These are phyloP conservation scores for Poterioochromonas sp. DNA, from an alignment of 352 stramenopile species.

Conservation along the genomic window DNA sequence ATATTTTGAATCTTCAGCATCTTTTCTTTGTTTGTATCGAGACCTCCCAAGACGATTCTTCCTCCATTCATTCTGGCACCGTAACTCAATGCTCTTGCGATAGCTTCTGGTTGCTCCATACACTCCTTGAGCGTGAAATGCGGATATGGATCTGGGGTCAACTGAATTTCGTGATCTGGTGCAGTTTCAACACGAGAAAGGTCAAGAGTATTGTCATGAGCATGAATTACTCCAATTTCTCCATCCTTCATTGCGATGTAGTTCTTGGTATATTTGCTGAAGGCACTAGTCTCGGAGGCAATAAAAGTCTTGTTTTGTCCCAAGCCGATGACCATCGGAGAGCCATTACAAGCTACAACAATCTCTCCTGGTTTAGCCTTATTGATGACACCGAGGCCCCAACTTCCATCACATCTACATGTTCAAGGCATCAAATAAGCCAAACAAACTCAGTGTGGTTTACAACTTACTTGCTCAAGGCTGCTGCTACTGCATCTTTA, in stretches of 20 bases:
- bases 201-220: conserved; percentile 85
- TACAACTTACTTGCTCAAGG: conserved; percentile 27
- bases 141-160: conserved; percentile 81
- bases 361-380: conserved; percentile 85
- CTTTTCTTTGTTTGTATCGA: conserved; percentile 74
- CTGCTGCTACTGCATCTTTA: conserved; percentile 42
- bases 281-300: conserved; percentile 59
- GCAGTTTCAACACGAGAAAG: conserved; percentile 74
- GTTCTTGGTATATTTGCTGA: conserved; percentile 87
- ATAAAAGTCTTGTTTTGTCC: conserved; percentile 87
- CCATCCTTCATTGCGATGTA: conserved; percentile 88
- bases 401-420: conserved; percentile 80
- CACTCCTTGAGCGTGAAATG: conserved; percentile 85
- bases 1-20: conserved; percentile 74
- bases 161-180: conserved; percentile 82
- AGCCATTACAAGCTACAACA: conserved; percentile 91
- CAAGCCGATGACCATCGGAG: conserved; percentile 71
- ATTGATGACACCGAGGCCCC: conserved; percentile 84
- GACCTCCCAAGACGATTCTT: conserved; percentile 81
- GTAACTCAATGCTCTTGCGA: conserved; percentile 83
- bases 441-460: no score
- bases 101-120: conserved; percentile 88
- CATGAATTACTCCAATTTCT: conserved; percentile 85
- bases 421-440: no score
- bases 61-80: conserved; percentile 81